Percentiles rank a stretch among this genome's conserved stretches.
Conservation (phyloP, 805 yeast genomes). For the Jamesozyma lodderae region DNA sequence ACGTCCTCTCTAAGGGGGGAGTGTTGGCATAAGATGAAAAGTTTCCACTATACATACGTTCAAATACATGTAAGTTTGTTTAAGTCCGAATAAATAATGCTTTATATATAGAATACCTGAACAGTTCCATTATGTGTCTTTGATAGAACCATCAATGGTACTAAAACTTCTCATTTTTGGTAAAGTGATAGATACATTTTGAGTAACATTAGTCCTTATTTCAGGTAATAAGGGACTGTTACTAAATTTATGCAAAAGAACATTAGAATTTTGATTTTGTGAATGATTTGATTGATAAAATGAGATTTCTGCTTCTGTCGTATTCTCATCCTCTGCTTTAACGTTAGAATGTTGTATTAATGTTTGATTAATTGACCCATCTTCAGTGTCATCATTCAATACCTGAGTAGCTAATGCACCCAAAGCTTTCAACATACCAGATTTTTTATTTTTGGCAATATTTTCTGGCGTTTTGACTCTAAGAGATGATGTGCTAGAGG, state of each 20-base stretch:
- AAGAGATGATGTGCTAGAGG: slow-evolving; percentile 7
- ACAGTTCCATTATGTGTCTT: slow-evolving; percentile 9
- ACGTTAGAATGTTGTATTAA: slow-evolving; percentile 5
- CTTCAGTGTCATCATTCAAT: slow-evolving; percentile 29
- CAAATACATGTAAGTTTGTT: no score
- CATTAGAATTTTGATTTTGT: neutral
- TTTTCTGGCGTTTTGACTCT: slow-evolving; percentile 5
- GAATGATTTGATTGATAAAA: slow-evolving; percentile 1
- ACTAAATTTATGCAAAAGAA: slow-evolving; percentile 5
- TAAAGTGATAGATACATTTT: slow-evolving; percentile 3
- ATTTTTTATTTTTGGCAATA: slow-evolving; percentile 2
- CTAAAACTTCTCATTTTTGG: slow-evolving; percentile 26
- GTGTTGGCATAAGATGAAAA: no score
- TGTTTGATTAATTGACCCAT: slow-evolving; percentile 10
- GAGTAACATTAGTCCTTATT: slow-evolving; percentile 1
- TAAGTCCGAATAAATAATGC: no score
- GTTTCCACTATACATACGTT: no score
- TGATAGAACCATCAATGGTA: slow-evolving; percentile 20
- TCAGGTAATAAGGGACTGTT: slow-evolving; percentile 8
- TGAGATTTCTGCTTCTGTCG: slow-evolving; percentile 12
- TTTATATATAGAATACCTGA: no score
- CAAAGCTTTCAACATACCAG: slow-evolving; percentile 38
- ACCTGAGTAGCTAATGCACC: slow-evolving; percentile 50
- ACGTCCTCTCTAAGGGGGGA: no score
- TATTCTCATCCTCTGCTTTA: slow-evolving; percentile 9